Evolutionary conservation across 257 asterid genomes (phyloP).

Genomic region (Ocimum tenuiflorum): DNA sequence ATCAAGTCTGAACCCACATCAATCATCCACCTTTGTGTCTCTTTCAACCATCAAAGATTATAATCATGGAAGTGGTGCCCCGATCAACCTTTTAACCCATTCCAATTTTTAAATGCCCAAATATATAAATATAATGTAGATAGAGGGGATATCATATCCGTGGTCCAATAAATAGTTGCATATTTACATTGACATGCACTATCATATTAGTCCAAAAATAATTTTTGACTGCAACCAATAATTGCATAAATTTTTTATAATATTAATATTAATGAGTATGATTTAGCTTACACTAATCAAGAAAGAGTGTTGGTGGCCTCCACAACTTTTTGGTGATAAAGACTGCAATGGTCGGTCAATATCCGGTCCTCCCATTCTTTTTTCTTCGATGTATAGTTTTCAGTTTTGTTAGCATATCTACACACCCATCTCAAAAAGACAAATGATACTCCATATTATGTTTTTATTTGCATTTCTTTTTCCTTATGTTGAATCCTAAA

Average conservation of each 20-base stretch:
- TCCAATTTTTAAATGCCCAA: background rate
- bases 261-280: background rate
- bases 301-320: constrained; percentile 1
- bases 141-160: background rate
- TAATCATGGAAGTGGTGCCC: constrained; percentile 7
- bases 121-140: background rate
- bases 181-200: constrained; percentile 19
- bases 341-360: constrained; percentile 1
- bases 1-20: background rate
- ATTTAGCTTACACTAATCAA: background rate
- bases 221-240: constrained; percentile 10
- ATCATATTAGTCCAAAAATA: constrained; percentile 13
- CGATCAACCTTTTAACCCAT: background rate
- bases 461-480: background rate
- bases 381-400: constrained; percentile 12
- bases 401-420: constrained; percentile 7
- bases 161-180: constrained; percentile 13
- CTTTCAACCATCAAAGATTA: background rate
- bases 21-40: background rate
- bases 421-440: background rate
- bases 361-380: constrained; percentile 9
- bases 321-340: constrained; percentile 15
- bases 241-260: constrained; percentile 14
- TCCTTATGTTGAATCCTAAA: background rate
- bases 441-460: background rate